Conservation (phyloP, 2,329 filamentous ascomycete species). For the Ceratocystis cubensis region DNA sequence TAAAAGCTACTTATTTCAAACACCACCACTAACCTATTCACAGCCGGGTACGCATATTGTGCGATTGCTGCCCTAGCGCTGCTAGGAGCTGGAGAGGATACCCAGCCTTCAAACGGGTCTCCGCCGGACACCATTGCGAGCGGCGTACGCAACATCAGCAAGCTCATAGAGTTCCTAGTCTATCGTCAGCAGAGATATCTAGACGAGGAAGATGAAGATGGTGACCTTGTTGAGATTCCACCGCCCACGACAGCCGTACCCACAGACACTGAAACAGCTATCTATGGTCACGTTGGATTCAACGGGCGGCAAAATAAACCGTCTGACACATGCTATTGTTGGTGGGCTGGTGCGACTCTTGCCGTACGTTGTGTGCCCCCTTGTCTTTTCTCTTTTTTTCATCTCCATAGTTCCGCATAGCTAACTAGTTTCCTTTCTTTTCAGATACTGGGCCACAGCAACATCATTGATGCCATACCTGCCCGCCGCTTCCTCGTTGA, state of each 20-base stretch:
- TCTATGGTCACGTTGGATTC: constrained; percentile 52
- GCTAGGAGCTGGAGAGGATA: constrained; percentile 38
- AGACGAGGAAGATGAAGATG: constrained; percentile 36
- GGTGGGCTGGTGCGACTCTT: constrained; percentile 68
- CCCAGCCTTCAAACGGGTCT: constrained; percentile 13
- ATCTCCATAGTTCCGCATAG: not conserved
- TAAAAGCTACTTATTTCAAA: not conserved
- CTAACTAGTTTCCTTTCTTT: constrained; percentile 8
- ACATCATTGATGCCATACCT: constrained; percentile 45
- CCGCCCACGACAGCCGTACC: constrained; percentile 15
- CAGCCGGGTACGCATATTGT: constrained; percentile 80
- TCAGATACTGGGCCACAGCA: constrained; percentile 45
- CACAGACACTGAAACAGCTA: constrained; percentile 9
- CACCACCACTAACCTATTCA: constrained; percentile 27
- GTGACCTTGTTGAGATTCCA: constrained; percentile 24
- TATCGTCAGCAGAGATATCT: constrained; percentile 51
- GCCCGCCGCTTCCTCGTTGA: constrained; percentile 64
- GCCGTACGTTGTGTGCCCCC: constrained; percentile 27
- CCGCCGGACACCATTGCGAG: constrained; percentile 23
- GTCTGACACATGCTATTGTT: constrained; percentile 90
- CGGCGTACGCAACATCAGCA: constrained; percentile 28
- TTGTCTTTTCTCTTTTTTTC: constrained; percentile 33
- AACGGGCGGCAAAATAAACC: constrained; percentile 86
- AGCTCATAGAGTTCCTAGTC: constrained; percentile 44
- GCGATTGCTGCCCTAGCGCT: constrained; percentile 66